phyloP scores from a whole-genome alignment of 1,284 basidiomycete genomes.

The Malassezia dermatis region DNA sequence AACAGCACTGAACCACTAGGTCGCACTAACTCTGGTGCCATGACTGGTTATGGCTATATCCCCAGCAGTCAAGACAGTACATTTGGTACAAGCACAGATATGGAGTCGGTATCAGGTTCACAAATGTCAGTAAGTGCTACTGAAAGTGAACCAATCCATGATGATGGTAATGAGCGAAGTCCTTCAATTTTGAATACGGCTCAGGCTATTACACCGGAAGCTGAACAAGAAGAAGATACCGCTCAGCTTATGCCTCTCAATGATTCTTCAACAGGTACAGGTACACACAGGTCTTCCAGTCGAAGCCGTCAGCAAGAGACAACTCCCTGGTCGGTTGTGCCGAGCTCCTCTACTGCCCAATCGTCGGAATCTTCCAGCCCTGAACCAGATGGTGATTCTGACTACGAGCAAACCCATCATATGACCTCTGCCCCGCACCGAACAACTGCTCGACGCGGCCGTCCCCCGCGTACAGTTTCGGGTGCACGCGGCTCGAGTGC shows the following conservation, averaged over 20 bases:
- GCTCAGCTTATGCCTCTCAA: background rate
- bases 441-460: background rate
- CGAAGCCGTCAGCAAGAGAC: background rate
- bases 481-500: background rate
- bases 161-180: constrained; percentile 19
- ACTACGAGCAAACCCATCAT: constrained; percentile 13
- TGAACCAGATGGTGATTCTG: constrained; percentile 13
- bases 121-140: constrained; percentile 15
- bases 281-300: background rate
- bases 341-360: background rate
- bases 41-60: constrained; percentile 41
- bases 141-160: constrained; percentile 16
- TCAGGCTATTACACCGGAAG: constrained; percentile 19
- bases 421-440: background rate
- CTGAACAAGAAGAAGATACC: background rate
- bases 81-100: constrained; percentile 16
- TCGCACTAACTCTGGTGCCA: constrained; percentile 16
- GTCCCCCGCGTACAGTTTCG: background rate
- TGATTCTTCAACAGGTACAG: background rate
- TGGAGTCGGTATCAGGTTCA: background rate
- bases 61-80: constrained; percentile 40
- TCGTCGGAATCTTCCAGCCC: constrained; percentile 5
- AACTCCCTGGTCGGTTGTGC: background rate
- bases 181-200: constrained; percentile 34
- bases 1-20: background rate